Base-by-base conservation (phyloP, 2,329 filamentous ascomycete genomes). In the Aspergillus texensis region DNA sequence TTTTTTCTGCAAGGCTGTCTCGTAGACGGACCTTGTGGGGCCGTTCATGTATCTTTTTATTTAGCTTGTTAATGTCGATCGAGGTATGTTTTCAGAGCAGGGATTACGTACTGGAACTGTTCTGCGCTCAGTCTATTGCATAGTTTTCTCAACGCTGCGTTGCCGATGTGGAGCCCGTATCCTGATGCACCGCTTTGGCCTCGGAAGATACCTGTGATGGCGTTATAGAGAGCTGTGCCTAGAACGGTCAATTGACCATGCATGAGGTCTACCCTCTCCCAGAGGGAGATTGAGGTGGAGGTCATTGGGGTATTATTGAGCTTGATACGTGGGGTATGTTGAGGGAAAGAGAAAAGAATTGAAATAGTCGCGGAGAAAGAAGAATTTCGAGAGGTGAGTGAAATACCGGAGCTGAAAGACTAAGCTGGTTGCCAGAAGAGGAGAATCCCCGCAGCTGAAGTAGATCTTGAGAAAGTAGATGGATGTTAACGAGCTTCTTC, bases 161-260 rank as follows among this genome's bases (percentile, higher is more conserved):
- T 69, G 8, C 64, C 43, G 36, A 82, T 57, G 72, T 81, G 77
- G 45, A 76, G 70, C 21, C 63, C 65, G 58, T 77, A 80, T 6
- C 69, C 67, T 56, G 69, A 75, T 21, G 78, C 73, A 43, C 78
- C 78, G 34, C 63, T 68, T 21, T 75, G 68, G 6, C 79, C 78
- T 19, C 80, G 78, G 60, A 81, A 80, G 1, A 75, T 62, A 16
- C 75, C 78, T 6, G 77, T 74, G 32, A 78, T 64, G 26, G 76
- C 71, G 21, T 68, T 71, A 60, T 74, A 75, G 6, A 78, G 57
- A 6, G 65, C 63, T 6, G 69, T 67, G 16, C 68, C 69, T 5
- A 74, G 41, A 14, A 78, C 39, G 4, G 70, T 70, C 1, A 79
- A 57, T 6, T 69, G 62, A 19, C 65, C 68, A 6, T 75, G 69